A percentile compares a stretch with the other conserved stretches of the same genome.
Conservation (phyloP, 495 filamentous ascomycete species). For the Podospora anserina region DNA sequence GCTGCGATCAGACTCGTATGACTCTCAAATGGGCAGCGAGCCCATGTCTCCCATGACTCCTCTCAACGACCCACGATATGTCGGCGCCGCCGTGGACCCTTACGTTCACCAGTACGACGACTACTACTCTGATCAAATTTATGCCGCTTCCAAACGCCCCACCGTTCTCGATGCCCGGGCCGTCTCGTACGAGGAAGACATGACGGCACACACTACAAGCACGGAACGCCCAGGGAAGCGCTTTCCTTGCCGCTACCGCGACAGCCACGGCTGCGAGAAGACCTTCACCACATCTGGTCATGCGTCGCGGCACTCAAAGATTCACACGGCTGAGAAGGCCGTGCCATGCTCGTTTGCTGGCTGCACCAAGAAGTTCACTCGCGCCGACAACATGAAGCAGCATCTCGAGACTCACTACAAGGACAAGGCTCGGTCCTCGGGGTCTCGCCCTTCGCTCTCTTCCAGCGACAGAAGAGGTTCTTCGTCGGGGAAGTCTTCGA, state of each 20-base stretch:
- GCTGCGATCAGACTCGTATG: conserved; percentile 52
- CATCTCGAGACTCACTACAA: conserved; percentile 85
- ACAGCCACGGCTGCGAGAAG: conserved; percentile 66
- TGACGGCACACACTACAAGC: conserved; percentile 40
- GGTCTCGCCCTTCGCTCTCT: conserved; percentile 24
- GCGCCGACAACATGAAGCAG: conserved; percentile 98
- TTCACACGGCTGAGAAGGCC: conserved; percentile 93
- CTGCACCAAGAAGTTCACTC: conserved; percentile 91
- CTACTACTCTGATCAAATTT: conserved; percentile 29
- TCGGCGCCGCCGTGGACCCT: conserved; percentile 16
- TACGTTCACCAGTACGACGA: conserved; percentile 41
- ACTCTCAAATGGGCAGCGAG: conserved; percentile 50
- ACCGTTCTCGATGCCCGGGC: conserved; percentile 30
- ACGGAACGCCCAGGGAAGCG: conserved; percentile 52
- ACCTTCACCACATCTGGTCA: conserved; percentile 96
- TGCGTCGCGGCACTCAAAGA: conserved; percentile 92
- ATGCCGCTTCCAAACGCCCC: conserved; percentile 34
- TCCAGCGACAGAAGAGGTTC: conserved; percentile 32
- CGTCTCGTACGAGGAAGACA: conserved; percentile 34
- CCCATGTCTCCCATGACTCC: conserved; percentile 50
- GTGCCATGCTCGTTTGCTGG: conserved; percentile 72
- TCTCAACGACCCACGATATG: conserved; percentile 34
- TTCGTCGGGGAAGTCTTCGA: conserved; percentile 34
- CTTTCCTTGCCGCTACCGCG: conserved; percentile 62
- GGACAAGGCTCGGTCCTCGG: conserved; percentile 43